phyloP scores from a whole-genome alignment of 225 moss, liverwort and hornwort species.

The Antitrichia curtipendula region DNA sequence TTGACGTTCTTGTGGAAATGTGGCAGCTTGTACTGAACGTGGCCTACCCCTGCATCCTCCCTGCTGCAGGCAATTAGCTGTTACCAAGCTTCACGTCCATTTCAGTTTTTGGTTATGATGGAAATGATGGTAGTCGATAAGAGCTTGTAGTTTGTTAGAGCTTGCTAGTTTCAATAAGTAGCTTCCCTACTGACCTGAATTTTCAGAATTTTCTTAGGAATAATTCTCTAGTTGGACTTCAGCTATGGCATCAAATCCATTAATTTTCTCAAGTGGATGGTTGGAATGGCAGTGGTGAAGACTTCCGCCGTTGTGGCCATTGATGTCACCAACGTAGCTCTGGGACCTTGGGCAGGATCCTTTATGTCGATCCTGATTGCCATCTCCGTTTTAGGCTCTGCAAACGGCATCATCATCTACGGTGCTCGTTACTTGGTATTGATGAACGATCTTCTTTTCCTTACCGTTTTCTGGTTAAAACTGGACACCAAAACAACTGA shows the following conservation, averaged over 20 bases:
- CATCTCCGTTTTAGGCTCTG: constrained; percentile 43
- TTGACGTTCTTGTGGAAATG: not conserved
- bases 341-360: constrained; percentile 55
- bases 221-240: not conserved
- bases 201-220: not conserved
- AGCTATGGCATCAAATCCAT: not conserved
- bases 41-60: constrained; percentile 58
- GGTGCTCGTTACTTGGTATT: not conserved
- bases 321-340: constrained; percentile 22
- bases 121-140: not conserved
- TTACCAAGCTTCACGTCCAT: not conserved
- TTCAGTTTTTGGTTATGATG: not conserved
- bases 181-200: not conserved
- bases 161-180: not conserved
- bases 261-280: not conserved
- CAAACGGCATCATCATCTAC: constrained; percentile 39
- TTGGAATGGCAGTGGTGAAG: constrained; percentile 50
- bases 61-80: constrained; percentile 43
- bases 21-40: constrained; percentile 60
- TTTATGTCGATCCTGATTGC: constrained; percentile 45
- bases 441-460: not conserved
- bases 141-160: not conserved
- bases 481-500: not conserved
- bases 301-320: constrained; percentile 55
- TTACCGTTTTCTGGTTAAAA: not conserved